Conservation (phyloP, 345 rosid genomes). For the Pistacia integerrima region DNA sequence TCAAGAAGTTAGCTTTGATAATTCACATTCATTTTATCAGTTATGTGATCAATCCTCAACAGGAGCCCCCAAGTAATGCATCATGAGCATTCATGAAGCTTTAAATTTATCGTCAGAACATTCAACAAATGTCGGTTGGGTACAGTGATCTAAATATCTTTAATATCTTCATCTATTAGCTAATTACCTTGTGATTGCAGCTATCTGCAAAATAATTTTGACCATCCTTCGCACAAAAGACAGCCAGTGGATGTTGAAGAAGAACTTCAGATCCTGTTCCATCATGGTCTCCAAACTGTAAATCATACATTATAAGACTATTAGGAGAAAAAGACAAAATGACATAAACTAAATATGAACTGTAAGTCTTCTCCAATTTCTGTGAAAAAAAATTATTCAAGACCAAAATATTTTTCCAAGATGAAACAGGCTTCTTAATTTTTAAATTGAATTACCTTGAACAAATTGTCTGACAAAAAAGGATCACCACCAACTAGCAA, state of each 20-base stretch:
- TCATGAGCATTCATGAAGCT: not conserved
- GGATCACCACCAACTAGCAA: slow-evolving; percentile 90
- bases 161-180: not conserved
- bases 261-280: slow-evolving; percentile 90
- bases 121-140: not conserved
- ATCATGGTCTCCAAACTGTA: slow-evolving; percentile 92
- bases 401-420: slow-evolving; percentile 2
- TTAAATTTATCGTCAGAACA: not conserved
- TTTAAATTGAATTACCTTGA: slow-evolving; percentile 51
- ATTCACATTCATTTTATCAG: not conserved
- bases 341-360: not conserved
- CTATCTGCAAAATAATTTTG: slow-evolving; percentile 84
- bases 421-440: not conserved
- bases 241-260: slow-evolving; percentile 93
- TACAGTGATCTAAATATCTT: not conserved
- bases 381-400: not conserved
- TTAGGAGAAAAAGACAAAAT: not conserved
- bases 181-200: slow-evolving; percentile 85
- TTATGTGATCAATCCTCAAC: not conserved
- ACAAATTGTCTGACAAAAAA: slow-evolving; percentile 76
- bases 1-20: not conserved
- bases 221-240: slow-evolving; percentile 67
- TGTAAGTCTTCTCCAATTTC: not conserved
- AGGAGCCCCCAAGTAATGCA: not conserved
- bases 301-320: slow-evolving; percentile 7